Evolutionary conservation across 1,284 basidiomycete genomes (phyloP).

Genomic region (Austroboletus niveus): DNA sequence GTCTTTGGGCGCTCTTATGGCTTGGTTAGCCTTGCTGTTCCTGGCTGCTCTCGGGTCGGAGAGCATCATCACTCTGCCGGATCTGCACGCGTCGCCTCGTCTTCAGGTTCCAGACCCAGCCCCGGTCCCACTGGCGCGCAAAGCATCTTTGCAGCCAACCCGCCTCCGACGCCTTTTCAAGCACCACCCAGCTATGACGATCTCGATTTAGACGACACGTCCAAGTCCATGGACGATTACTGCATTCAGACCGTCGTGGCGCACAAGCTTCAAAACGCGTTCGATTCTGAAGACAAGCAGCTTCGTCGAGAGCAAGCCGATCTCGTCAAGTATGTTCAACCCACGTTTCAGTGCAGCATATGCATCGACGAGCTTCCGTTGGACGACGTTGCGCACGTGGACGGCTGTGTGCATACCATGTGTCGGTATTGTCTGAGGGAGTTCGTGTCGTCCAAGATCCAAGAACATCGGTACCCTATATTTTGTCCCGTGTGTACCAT

Average conservation of each 20-base stretch:
- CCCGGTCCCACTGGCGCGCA: conserved; percentile 9
- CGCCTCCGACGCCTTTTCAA: conserved; percentile 20
- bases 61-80: too few species aligned
- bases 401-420: conserved; percentile 51
- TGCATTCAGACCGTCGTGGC: conserved; percentile 28
- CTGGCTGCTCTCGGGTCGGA: conserved; percentile 31
- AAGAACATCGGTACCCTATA: conserved; percentile 57
- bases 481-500: conserved; percentile 55
- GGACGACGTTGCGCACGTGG: conserved; percentile 45
- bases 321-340: conserved; percentile 35
- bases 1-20: conserved; percentile 2
- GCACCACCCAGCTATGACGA: conserved; percentile 13
- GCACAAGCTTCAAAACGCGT: conserved; percentile 40
- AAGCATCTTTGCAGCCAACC: conserved; percentile 32
- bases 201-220: background rate
- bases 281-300: conserved; percentile 44
- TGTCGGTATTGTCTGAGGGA: conserved; percentile 53
- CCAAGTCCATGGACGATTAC: conserved; percentile 6
- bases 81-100: background rate
- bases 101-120: background rate
- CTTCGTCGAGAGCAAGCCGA: conserved; percentile 40
- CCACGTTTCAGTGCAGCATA: conserved; percentile 46
- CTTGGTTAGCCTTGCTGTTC: conserved; percentile 16
- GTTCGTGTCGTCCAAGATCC: conserved; percentile 47
- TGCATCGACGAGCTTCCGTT: conserved; percentile 53